Evolutionary conservation across 257 asterid genomes (phyloP).

Genomic region (Petunia secreta): DNA sequence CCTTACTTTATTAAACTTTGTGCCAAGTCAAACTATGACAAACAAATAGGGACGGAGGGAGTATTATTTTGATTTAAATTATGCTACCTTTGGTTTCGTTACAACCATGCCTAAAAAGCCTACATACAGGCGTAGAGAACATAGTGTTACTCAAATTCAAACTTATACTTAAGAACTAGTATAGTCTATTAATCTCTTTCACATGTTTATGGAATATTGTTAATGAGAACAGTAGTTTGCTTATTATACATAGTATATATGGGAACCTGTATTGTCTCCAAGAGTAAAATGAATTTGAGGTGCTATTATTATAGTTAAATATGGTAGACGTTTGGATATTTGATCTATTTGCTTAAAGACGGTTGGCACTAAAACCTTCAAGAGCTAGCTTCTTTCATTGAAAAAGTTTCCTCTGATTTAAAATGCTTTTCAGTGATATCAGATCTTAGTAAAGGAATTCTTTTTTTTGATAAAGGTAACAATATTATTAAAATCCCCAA

Average conservation of each 20-base stretch:
- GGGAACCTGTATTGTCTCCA: neutral
- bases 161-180: neutral
- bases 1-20: no score
- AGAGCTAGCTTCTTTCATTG: neutral
- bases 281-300: conserved; percentile 7
- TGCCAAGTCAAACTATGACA: no score
- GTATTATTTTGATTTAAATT: conserved; percentile 22
- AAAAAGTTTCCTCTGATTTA: neutral
- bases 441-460: neutral
- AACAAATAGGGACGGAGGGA: no score
- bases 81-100: conserved; percentile 27
- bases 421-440: conserved; percentile 6
- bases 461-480: no score
- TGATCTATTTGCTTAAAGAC: conserved; percentile 19
- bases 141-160: neutral
- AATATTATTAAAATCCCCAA: no score
- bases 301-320: neutral
- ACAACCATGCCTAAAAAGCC: neutral
- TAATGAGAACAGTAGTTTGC: conserved; percentile 13
- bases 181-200: neutral
- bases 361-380: conserved; percentile 13
- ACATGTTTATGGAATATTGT: neutral
- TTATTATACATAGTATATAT: conserved; percentile 1
- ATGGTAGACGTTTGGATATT: neutral
- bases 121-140: neutral